phyloP scores from a whole-genome alignment of 352 stramenopile genomes.

The Thraustochytrium sp. region DNA sequence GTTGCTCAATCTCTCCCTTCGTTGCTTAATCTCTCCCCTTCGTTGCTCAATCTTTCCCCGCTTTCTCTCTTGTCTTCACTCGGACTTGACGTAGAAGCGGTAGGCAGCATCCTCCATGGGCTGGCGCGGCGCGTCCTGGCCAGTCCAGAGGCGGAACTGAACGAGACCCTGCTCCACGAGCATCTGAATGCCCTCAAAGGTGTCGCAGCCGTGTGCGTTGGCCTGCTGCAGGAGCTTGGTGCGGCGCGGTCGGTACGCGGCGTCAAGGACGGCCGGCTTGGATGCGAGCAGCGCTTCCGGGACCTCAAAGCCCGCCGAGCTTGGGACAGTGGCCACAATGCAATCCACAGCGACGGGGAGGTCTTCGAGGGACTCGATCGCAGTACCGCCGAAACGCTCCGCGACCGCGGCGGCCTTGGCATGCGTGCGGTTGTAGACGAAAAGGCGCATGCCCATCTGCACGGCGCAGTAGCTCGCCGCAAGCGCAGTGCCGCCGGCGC shows the following conservation, averaged over 20 bases:
- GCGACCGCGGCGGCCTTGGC: constrained; percentile 81
- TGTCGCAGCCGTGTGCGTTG: constrained; percentile 63
- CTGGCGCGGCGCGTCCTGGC: constrained; percentile 56
- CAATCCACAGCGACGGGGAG: constrained; percentile 68
- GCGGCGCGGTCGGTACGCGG: constrained; percentile 92
- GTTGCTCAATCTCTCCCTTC: no score
- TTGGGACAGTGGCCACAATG: constrained; percentile 91
- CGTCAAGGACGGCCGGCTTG: constrained; percentile 85
- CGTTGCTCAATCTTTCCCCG: no score
- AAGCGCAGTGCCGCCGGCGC: constrained; percentile 87
- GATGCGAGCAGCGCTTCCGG: constrained; percentile 59
- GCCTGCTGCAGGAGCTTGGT: constrained; percentile 88
- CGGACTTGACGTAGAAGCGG: constrained; percentile 21
- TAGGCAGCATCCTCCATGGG: constrained; percentile 62
- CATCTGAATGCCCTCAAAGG: constrained; percentile 95
- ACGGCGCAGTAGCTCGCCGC: constrained; percentile 85
- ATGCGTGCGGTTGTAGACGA: constrained; percentile 93
- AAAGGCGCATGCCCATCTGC: constrained; percentile 72
- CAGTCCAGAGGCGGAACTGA: constrained; percentile 90
- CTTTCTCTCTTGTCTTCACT: no score
- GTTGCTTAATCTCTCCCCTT: no score
- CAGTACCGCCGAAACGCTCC: constrained; percentile 69
- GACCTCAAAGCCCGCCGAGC: constrained; percentile 69
- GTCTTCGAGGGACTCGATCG: constrained; percentile 56
- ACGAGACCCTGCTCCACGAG: constrained; percentile 94